Evolutionary conservation across 2,329 filamentous ascomycete species (phyloP).

Genomic region (Hypoxylon sp.): DNA sequence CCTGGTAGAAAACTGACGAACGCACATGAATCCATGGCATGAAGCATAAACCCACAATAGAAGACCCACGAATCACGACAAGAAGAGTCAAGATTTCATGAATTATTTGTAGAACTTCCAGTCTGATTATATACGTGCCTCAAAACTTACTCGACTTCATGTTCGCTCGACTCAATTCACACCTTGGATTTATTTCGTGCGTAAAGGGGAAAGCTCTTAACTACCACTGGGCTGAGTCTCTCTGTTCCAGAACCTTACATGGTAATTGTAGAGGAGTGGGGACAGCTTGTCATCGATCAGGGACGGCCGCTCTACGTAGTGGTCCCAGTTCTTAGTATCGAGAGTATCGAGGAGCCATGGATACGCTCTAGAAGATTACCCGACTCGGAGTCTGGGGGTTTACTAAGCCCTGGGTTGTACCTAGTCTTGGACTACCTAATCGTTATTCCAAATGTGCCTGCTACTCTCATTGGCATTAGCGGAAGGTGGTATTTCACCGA

Average conservation of each 20-base stretch:
- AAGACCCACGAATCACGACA: background rate
- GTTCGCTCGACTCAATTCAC: background rate
- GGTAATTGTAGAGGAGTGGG: background rate
- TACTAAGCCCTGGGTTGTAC: background rate
- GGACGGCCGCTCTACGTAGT: background rate
- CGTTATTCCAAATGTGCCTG: conserved; percentile 2
- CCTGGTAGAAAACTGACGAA: background rate
- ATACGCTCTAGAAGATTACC: background rate
- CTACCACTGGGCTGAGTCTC: background rate
- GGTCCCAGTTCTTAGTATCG: background rate
- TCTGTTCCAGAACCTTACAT: background rate
- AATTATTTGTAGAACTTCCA: background rate
- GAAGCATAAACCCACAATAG: background rate
- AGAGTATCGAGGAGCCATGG: conserved; percentile 3
- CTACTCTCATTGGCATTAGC: background rate
- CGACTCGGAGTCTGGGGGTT: background rate
- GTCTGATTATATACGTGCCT: background rate
- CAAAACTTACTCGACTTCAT: background rate
- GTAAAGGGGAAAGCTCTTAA: background rate
- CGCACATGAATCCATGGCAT: conserved; percentile 5
- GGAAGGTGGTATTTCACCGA: conserved; percentile 9
- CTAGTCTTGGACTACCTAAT: background rate
- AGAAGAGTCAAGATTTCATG: background rate
- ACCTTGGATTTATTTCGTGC: background rate
- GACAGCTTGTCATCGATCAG: background rate